A percentile compares a stretch with the other conserved stretches of the same genome.
Conservation (phyloP, 2,329 filamentous ascomycete species). For the Didymella exigua region DNA sequence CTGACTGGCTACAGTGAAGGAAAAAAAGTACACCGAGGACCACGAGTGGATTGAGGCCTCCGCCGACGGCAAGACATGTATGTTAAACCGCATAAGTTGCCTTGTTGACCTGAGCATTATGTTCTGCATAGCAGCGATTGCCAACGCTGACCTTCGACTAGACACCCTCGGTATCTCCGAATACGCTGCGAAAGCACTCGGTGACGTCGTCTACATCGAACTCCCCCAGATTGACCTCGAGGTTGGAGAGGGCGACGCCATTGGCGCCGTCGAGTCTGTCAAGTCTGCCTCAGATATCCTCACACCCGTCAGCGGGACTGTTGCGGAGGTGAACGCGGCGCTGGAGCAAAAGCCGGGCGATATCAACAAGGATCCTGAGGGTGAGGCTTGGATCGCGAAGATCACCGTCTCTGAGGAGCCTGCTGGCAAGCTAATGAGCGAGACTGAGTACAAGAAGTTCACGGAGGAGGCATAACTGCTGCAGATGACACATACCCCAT, state of each 20-base stretch:
- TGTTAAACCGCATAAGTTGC: conserved; percentile 1
- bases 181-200: conserved; percentile 90
- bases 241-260: conserved; percentile 76
- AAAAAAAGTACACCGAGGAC: conserved; percentile 92
- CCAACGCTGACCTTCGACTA: conserved; percentile 36
- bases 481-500: too few species aligned
- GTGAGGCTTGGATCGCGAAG: conserved; percentile 91
- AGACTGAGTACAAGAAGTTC: conserved; percentile 77
- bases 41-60: conserved; percentile 97
- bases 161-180: conserved; percentile 81
- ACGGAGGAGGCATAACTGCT: conserved; percentile 58
- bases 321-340: conserved; percentile 73
- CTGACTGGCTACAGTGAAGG: conserved; percentile 56
- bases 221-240: conserved; percentile 75
- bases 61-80: conserved; percentile 80
- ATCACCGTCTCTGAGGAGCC: conserved; percentile 76
- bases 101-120: not conserved
- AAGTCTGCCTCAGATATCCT: conserved; percentile 99
- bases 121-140: not conserved
- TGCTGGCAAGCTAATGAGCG: conserved; percentile 68
- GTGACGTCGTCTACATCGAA: conserved; percentile 97
- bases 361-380: conserved; percentile 90
- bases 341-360: conserved; percentile 84
- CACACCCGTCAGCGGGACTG: conserved; percentile 78
- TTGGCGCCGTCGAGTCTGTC: conserved; percentile 96